A percentile compares a stretch with the other conserved stretches of the same genome.
These are phyloP conservation scores for Endocalyx cinctus DNA, from an alignment of 2,329 filamentous ascomycete species.

Conservation along the genomic window DNA sequence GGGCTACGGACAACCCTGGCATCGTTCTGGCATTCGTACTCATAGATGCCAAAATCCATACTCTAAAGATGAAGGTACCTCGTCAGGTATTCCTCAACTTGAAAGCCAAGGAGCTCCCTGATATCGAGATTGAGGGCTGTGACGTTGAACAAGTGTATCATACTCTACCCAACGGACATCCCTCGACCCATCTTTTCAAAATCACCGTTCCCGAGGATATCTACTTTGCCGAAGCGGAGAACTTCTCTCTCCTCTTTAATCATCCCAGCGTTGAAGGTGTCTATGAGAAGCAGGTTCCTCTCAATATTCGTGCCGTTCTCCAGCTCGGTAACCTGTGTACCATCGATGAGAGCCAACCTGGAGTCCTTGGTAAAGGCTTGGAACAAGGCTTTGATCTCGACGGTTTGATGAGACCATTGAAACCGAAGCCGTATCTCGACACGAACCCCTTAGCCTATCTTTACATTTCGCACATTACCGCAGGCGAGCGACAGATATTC, in stretches of 20 bases:
- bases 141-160: conserved; percentile 90
- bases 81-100: conserved; percentile 89
- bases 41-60: conserved; percentile 88
- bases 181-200: conserved; percentile 91
- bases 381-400: conserved; percentile 90
- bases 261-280: conserved; percentile 95
- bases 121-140: conserved; percentile 81
- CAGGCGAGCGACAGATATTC: conserved; percentile 89
- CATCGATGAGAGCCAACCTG: conserved; percentile 85
- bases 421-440: conserved; percentile 67
- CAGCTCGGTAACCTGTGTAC: conserved; percentile 88
- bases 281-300: conserved; percentile 88
- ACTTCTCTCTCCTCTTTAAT: conserved; percentile 78
- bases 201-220: conserved; percentile 83
- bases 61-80: conserved; percentile 82
- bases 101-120: conserved; percentile 79
- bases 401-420: conserved; percentile 63
- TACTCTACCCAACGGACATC: conserved; percentile 90
- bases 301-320: conserved; percentile 81
- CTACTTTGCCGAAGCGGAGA: conserved; percentile 79
- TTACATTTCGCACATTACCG: conserved; percentile 87
- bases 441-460: conserved; percentile 74
- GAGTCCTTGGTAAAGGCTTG: conserved; percentile 85
- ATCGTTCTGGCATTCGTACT: conserved; percentile 85
- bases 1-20: conserved; percentile 76